Base-by-base conservation (phyloP, 495 filamentous ascomycete species). In the Parachaetomium inaequale region DNA sequence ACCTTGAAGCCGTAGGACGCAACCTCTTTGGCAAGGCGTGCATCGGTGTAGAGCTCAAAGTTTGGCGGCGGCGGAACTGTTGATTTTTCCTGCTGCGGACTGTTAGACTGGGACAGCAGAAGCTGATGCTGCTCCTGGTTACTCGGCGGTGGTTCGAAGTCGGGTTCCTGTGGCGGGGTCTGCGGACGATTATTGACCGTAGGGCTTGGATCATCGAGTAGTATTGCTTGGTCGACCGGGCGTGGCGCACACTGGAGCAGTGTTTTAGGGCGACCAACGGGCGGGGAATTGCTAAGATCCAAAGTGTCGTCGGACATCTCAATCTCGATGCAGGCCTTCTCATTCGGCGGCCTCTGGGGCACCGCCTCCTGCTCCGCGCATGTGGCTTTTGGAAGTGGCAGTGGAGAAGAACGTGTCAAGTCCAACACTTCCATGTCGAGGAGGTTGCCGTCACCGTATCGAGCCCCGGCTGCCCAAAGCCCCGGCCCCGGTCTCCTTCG, bases 1-100 rank as follows among this genome's bases (percentile, higher is more conserved):
- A 87, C 76, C 69, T 94, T 95, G 75, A 94, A 92, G 0, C 87
- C 88, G 67, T 86, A 92, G 0, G 78, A 76, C 4, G 80, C 67
- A 40, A 93, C 71, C 63, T 87, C 82, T 54, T 80, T 84, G 7
- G 83, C 76, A 43, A 95, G 74, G 55, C 89, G 80, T 15, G 79
- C 72, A 61, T 88, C 87, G 17, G 85, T 87, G 58, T 83, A 87
- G 3, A 83, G 77, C 62, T 79, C 78, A 59, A 82, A 93, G 50
- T 86, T 83, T 21, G 89, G 89, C 5, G 61, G 68, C 1, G 69
- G 50, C 1, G 66, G 79, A 12, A 19, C 38, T 4, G 61, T 40
- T 2, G 54, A 38, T 46, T 34, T 34, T 7, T 10, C 26, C 28
- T 46, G 62, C 0, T 43, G 50, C 4, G 68, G 63, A 31, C 47